Conservation (phyloP, 345 rosid species). For the Acer negundo region DNA sequence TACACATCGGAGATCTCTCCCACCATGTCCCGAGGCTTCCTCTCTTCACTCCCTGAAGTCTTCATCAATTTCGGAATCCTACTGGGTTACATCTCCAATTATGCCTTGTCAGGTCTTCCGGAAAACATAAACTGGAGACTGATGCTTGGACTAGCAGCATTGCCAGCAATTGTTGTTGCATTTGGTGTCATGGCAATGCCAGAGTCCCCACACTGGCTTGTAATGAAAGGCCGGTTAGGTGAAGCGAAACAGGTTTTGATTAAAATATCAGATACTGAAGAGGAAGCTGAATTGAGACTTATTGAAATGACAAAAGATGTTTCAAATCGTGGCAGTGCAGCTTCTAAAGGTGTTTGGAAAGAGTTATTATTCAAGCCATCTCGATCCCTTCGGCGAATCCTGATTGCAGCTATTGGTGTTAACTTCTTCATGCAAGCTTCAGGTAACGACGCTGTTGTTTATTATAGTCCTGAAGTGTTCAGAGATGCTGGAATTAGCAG, state of each 20-base stretch:
- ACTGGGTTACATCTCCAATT: slow-evolving; percentile 52
- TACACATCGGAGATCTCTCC: slow-evolving; percentile 58
- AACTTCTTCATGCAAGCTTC: slow-evolving; percentile 78
- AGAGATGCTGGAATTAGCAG: slow-evolving; percentile 39
- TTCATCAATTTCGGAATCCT: slow-evolving; percentile 53
- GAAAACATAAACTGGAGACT: slow-evolving; percentile 44
- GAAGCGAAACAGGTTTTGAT: slow-evolving; percentile 46
- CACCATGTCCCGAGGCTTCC: slow-evolving; percentile 46
- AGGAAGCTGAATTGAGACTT: slow-evolving; percentile 44
- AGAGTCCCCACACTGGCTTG: slow-evolving; percentile 66
- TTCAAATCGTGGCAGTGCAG: neutral
- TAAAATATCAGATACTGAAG: slow-evolving; percentile 40
- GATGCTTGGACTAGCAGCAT: slow-evolving; percentile 56
- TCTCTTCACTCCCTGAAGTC: slow-evolving; percentile 62
- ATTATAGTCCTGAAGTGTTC: slow-evolving; percentile 61
- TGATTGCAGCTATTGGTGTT: slow-evolving; percentile 50
- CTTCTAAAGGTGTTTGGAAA: slow-evolving; percentile 40
- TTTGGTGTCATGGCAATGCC: slow-evolving; percentile 44
- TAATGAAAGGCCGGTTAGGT: slow-evolving; percentile 42
- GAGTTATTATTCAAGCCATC: slow-evolving; percentile 41
- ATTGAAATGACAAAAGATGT: slow-evolving; percentile 37
- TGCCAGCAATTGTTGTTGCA: slow-evolving; percentile 39
- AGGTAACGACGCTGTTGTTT: slow-evolving; percentile 56
- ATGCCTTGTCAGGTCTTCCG: slow-evolving; percentile 41
- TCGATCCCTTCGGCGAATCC: slow-evolving; percentile 37